These are phyloP conservation scores for Acer yangbiense DNA, from an alignment of 345 rosid genomes.

Conservation along the genomic window DNA sequence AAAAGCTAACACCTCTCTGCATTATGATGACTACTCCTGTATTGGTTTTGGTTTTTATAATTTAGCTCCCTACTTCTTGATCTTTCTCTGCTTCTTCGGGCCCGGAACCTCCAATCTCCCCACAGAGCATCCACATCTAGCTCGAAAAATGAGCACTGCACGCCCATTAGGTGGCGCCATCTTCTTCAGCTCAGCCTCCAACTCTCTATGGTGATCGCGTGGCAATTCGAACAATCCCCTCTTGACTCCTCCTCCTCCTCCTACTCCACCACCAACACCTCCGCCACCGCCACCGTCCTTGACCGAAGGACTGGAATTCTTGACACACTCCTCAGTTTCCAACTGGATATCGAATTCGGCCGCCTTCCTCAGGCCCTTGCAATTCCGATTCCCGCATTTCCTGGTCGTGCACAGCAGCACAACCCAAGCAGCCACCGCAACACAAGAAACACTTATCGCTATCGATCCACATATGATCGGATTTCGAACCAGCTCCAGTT, in stretches of 20 bases:
- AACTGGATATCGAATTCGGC: conserved; percentile 90
- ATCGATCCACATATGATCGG: conserved; percentile 73
- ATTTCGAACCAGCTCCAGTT: conserved; percentile 63
- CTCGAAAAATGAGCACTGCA: conserved; percentile 67
- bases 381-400: conserved; percentile 81
- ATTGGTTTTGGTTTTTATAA: conserved; percentile 21
- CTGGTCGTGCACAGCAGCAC: conserved; percentile 57
- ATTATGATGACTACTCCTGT: conserved; percentile 48
- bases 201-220: conserved; percentile 66
- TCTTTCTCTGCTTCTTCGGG: conserved; percentile 71
- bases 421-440: conserved; percentile 63
- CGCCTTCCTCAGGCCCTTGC: conserved; percentile 77
- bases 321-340: conserved; percentile 88
- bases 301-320: conserved; percentile 41
- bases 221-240: conserved; percentile 71
- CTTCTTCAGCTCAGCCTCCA: conserved; percentile 78
- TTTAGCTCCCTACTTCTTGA: conserved; percentile 61
- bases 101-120: conserved; percentile 93
- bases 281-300: conserved; percentile 37
- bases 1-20: conserved; percentile 35
- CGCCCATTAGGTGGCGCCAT: conserved; percentile 80
- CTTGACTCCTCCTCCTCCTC: conserved; percentile 25
- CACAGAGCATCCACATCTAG: conserved; percentile 69
- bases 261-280: neutral
- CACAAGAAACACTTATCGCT: conserved; percentile 60